phyloP scores from a whole-genome alignment of 2,329 filamentous ascomycete genomes.

The Xylaria sp. region DNA sequence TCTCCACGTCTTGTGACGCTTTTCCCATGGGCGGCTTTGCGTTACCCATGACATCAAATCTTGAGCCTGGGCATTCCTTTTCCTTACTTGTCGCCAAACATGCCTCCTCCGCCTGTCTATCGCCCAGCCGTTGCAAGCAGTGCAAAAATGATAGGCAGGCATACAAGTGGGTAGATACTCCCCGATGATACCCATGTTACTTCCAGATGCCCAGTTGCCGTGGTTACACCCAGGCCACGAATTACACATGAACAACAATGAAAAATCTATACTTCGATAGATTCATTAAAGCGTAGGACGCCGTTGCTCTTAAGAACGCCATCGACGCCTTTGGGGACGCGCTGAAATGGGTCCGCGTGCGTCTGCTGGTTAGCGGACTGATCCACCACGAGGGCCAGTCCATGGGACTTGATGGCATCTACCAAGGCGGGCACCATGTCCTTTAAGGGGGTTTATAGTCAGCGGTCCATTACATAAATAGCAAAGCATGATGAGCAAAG shows the following conservation, averaged over 20 bases:
- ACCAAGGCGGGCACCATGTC: conserved; percentile 93
- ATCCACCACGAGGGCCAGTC: conserved; percentile 90
- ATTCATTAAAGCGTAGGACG: conserved; percentile 91
- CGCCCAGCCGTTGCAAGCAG: background rate
- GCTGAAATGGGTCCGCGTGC: conserved; percentile 62
- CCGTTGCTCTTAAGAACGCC: conserved; percentile 87
- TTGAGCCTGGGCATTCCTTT: conserved; percentile 11
- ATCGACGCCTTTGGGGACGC: conserved; percentile 83
- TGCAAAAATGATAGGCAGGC: background rate
- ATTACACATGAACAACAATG: conserved; percentile 16
- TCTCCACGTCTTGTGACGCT: background rate
- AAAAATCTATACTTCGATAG: conserved; percentile 72
- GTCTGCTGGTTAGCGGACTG: conserved; percentile 70
- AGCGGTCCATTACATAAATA: conserved; percentile 6
- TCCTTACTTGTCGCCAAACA: background rate
- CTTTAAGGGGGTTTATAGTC: conserved; percentile 56
- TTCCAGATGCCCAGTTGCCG: background rate
- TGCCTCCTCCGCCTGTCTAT: background rate
- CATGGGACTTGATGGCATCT: conserved; percentile 93
- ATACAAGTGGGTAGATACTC: background rate
- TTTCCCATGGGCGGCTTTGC: background rate
- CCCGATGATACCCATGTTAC: background rate
- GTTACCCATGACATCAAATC: background rate
- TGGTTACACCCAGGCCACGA: background rate
- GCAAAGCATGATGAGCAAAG: background rate